Percentiles rank a stretch among this genome's conserved stretches.
These are phyloP conservation scores for Leccinum broughii DNA, from an alignment of 768 basidiomycete genomes.

Conservation along the genomic window DNA sequence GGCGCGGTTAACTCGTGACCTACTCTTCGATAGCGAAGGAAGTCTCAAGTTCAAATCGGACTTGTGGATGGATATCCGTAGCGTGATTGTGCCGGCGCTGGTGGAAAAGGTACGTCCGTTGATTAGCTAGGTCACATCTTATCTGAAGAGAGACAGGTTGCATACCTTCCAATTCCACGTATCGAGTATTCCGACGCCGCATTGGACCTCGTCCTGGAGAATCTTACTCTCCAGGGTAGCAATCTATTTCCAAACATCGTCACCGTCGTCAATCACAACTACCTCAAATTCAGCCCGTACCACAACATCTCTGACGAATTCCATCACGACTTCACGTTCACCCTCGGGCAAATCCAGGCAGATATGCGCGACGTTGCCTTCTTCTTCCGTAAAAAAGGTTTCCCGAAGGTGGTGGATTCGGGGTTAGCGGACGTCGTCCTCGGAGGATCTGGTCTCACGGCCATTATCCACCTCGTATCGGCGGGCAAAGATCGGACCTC, in stretches of 20 bases:
- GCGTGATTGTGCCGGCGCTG: conserved; percentile 76
- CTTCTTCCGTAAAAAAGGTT: conserved; percentile 86
- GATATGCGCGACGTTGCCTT: conserved; percentile 95
- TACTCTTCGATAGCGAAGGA: conserved; percentile 79
- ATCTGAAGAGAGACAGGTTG: conserved; percentile 44
- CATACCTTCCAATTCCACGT: conserved; percentile 87
- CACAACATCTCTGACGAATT: conserved; percentile 49
- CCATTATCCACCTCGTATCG: conserved; percentile 58
- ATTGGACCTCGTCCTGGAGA: conserved; percentile 91
- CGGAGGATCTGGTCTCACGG: conserved; percentile 79
- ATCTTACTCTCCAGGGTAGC: conserved; percentile 81
- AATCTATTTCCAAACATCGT: conserved; percentile 88
- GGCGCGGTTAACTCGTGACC: conserved; percentile 75
- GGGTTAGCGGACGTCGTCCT: conserved; percentile 85
- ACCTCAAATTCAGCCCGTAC: conserved; percentile 84
- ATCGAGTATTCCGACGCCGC: conserved; percentile 90
- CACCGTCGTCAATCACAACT: conserved; percentile 75
- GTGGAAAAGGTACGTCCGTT: conserved; percentile 60
- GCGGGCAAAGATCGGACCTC: conserved; percentile 65
- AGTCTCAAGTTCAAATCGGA: conserved; percentile 85
- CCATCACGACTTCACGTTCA: conserved; percentile 73
- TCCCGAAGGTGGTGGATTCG: conserved; percentile 77
- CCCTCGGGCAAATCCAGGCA: conserved; percentile 84
- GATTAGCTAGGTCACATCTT: neutral
- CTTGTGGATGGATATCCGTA: conserved; percentile 86